Percentiles rank a stretch among this genome's conserved stretches.
These are phyloP conservation scores for Phaeotremella skinneri DNA, from an alignment of 768 basidiomycete genomes.

Conservation along the genomic window DNA sequence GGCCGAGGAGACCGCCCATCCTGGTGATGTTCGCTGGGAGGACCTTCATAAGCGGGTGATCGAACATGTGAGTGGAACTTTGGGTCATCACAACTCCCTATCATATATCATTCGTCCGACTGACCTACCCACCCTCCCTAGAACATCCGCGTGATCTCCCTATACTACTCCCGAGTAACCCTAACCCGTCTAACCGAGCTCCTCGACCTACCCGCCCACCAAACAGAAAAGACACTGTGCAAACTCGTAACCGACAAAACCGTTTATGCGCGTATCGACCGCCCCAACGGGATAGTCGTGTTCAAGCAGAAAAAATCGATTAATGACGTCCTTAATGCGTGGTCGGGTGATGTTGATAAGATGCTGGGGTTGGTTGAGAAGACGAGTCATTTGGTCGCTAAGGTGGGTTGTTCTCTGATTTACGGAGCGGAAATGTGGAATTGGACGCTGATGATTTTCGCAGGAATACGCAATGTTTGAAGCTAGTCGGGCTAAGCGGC, in stretches of 20 bases:
- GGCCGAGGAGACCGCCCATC: slow-evolving; percentile 41
- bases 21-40: slow-evolving; percentile 74
- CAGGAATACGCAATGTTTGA: slow-evolving; percentile 46
- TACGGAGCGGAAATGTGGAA: too few relatives aligned
- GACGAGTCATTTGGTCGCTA: slow-evolving; percentile 66
- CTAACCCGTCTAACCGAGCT: slow-evolving; percentile 76
- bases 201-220: slow-evolving; percentile 74
- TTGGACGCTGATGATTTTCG: neutral
- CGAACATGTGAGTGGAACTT: slow-evolving; percentile 72
- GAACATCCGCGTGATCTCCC: slow-evolving; percentile 92
- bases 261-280: slow-evolving; percentile 89
- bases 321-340: slow-evolving; percentile 95
- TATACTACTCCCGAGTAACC: slow-evolving; percentile 93
- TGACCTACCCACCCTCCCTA: slow-evolving; percentile 49
- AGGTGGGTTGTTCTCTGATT: slow-evolving; percentile 40
- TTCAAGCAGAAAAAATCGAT: slow-evolving; percentile 79
- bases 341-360: slow-evolving; percentile 95
- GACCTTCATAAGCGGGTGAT: slow-evolving; percentile 92
- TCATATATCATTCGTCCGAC: too few relatives aligned
- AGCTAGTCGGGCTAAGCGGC: slow-evolving; percentile 23
- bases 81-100: neutral
- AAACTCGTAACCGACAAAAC: slow-evolving; percentile 87
- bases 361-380: slow-evolving; percentile 89
- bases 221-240: slow-evolving; percentile 85
- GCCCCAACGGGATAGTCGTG: slow-evolving; percentile 81